These are phyloP conservation scores for Clonostachys rhizophaga DNA, from an alignment of 2,329 filamentous ascomycete species.

Conservation along the genomic window DNA sequence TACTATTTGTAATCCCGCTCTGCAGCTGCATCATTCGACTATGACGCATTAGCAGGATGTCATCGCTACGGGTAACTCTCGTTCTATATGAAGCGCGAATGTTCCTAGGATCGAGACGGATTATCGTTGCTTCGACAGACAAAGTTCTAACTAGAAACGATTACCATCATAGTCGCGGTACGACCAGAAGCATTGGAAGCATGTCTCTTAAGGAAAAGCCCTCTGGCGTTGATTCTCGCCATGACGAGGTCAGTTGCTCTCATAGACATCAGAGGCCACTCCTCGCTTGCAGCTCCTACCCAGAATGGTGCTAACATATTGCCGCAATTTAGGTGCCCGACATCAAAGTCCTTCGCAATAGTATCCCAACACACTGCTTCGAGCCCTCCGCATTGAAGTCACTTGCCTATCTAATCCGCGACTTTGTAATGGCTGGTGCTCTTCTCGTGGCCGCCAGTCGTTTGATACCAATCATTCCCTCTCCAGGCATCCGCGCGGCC, in stretches of 20 bases:
- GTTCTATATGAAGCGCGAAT: not conserved
- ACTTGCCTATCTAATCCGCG: conserved; percentile 50
- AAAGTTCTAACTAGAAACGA: no score
- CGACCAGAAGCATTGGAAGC: not conserved
- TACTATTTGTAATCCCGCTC: no score
- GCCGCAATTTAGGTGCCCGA: conserved; percentile 27
- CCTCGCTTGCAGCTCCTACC: no score
- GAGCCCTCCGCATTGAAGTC: conserved; percentile 46
- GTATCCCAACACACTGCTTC: conserved; percentile 61
- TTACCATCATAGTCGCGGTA: not conserved
- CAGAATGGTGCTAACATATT: not conserved
- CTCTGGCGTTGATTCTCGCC: not conserved
- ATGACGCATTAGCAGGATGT: no score
- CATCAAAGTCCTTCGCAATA: conserved; percentile 40
- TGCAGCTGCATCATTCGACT: no score
- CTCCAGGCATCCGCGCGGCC: conserved; percentile 31
- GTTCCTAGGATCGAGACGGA: not conserved
- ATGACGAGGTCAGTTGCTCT: not conserved
- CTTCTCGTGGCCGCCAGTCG: conserved; percentile 46
- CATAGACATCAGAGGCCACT: no score
- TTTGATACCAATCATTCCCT: conserved; percentile 46
- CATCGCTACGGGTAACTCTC: not conserved
- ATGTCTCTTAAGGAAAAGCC: not conserved
- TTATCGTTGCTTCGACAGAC: no score
- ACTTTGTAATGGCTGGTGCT: conserved; percentile 40